Percentiles rank a stretch among this genome's conserved stretches.
Conservation (phyloP, 306 rosid genomes). For the Elaeagnus macrophylla region DNA sequence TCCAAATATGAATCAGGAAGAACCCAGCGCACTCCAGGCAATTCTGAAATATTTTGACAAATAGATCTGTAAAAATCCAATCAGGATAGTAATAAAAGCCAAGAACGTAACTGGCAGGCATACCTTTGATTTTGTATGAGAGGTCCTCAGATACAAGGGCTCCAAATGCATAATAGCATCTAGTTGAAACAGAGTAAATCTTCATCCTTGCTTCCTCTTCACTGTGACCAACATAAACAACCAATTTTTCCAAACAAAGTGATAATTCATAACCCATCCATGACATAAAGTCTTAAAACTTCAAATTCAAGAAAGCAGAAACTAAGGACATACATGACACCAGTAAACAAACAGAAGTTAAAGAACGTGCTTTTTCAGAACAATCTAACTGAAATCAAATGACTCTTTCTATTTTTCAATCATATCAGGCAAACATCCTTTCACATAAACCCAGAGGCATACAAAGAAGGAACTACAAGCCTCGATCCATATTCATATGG, state of each 20-base stretch:
- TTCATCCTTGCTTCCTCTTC: slow-evolving; percentile 90
- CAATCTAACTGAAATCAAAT: too few species aligned
- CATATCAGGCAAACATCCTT: too few species aligned
- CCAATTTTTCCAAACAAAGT: too few species aligned
- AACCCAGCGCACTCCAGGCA: slow-evolving; percentile 85
- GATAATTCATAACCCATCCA: not conserved
- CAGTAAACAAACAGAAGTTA: too few species aligned
- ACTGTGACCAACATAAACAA: slow-evolving; percentile 24
- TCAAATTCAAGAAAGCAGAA: not conserved
- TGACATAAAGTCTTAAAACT: not conserved
- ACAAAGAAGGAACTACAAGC: too few species aligned
- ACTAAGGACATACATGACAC: not conserved
- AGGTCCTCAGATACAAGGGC: slow-evolving; percentile 78
- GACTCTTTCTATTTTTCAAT: too few species aligned
- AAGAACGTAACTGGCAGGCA: not conserved
- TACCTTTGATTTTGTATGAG: slow-evolving; percentile 77
- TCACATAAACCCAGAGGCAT: too few species aligned
- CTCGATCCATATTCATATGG: too few species aligned
- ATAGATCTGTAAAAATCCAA: not conserved
- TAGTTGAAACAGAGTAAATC: slow-evolving; percentile 89
- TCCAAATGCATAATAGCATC: slow-evolving; percentile 86
- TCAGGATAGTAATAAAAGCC: not conserved
- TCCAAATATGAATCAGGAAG: slow-evolving; percentile 97
- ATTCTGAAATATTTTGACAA: slow-evolving; percentile 33
- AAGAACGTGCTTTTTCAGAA: too few species aligned